Percentiles rank a stretch among this genome's conserved stretches.
phyloP scores from a whole-genome alignment of 192 early-diverging fungal genomes.

The Backusella macrospora region DNA sequence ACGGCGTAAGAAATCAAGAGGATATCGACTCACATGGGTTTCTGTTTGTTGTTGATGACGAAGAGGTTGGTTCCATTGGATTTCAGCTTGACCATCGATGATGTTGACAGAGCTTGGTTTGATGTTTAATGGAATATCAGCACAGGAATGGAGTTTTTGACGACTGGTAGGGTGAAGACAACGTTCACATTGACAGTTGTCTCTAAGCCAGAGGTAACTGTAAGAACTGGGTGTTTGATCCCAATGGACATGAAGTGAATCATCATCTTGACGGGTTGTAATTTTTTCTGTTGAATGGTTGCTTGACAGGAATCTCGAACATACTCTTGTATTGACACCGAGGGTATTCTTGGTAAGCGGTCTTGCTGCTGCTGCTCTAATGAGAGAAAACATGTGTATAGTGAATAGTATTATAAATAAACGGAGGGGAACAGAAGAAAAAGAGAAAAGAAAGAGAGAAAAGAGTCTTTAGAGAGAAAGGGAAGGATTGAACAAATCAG shows the following conservation, averaged over 20 bases:
- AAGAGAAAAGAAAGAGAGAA: neutral
- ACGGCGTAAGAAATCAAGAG: slow-evolving; percentile 35
- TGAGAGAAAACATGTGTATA: neutral
- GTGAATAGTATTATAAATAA: neutral
- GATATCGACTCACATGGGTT: slow-evolving; percentile 39
- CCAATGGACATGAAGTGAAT: slow-evolving; percentile 23
- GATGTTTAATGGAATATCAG: slow-evolving; percentile 54
- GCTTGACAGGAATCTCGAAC: slow-evolving; percentile 7
- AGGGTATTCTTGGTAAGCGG: neutral
- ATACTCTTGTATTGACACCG: neutral
- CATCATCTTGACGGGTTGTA: neutral
- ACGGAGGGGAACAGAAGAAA: neutral
- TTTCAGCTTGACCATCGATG: slow-evolving; percentile 36
- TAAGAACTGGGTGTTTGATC: slow-evolving; percentile 16
- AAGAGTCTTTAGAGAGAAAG: neutral
- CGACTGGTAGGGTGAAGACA: slow-evolving; percentile 60
- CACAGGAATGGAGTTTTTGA: slow-evolving; percentile 60
- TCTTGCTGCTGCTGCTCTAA: neutral
- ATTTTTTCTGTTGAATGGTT: neutral
- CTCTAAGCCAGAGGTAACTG: slow-evolving; percentile 58
- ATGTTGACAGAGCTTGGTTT: slow-evolving; percentile 27
- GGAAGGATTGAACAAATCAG: neutral
- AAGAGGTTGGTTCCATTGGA: slow-evolving; percentile 53
- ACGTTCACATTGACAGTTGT: slow-evolving; percentile 59
- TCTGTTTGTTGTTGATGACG: slow-evolving; percentile 42